Percentiles rank a stretch among this genome's conserved stretches.
phyloP scores from a whole-genome alignment of 2,329 filamentous ascomycete genomes.

The Diaporthe citrichinensis region DNA sequence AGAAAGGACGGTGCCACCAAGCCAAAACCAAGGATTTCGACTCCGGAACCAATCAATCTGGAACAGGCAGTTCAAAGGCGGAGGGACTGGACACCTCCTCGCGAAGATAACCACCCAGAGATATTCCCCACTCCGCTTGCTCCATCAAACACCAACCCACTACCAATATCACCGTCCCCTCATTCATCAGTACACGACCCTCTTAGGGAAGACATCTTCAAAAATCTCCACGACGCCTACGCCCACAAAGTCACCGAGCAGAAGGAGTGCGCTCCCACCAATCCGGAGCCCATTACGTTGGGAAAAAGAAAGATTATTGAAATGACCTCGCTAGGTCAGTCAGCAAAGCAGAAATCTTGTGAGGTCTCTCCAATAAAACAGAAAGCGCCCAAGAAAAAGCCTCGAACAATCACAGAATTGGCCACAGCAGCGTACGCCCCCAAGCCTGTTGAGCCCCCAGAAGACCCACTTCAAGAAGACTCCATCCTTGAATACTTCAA shows the following conservation, averaged over 20 bases:
- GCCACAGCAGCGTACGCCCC: slow-evolving; percentile 79
- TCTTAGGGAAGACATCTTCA: slow-evolving; percentile 55
- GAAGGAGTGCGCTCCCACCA: slow-evolving; percentile 36
- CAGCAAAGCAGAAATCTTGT: slow-evolving; percentile 43
- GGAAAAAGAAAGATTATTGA: slow-evolving; percentile 72
- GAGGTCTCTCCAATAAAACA: slow-evolving; percentile 55
- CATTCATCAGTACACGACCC: not conserved
- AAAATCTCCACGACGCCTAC: slow-evolving; percentile 59
- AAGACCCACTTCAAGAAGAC: slow-evolving; percentile 47
- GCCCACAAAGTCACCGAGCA: slow-evolving; percentile 50
- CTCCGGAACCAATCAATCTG: slow-evolving; percentile 53
- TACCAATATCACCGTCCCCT: not conserved
- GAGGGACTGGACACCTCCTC: slow-evolving; percentile 78
- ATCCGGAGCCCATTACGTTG: slow-evolving; percentile 53
- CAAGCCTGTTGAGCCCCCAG: slow-evolving; percentile 52
- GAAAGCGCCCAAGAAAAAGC: slow-evolving; percentile 76
- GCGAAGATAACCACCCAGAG: slow-evolving; percentile 53
- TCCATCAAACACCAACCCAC: slow-evolving; percentile 21
- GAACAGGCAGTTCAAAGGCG: slow-evolving; percentile 69
- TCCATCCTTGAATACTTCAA: slow-evolving; percentile 64
- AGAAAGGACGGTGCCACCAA: slow-evolving; percentile 38
- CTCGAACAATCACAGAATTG: slow-evolving; percentile 82
- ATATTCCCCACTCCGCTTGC: not conserved
- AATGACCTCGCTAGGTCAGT: slow-evolving; percentile 53
- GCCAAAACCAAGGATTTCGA: slow-evolving; percentile 45